These are phyloP conservation scores for Omphalotus guepiniiformis DNA, from an alignment of 768 basidiomycete genomes.

Conservation along the genomic window DNA sequence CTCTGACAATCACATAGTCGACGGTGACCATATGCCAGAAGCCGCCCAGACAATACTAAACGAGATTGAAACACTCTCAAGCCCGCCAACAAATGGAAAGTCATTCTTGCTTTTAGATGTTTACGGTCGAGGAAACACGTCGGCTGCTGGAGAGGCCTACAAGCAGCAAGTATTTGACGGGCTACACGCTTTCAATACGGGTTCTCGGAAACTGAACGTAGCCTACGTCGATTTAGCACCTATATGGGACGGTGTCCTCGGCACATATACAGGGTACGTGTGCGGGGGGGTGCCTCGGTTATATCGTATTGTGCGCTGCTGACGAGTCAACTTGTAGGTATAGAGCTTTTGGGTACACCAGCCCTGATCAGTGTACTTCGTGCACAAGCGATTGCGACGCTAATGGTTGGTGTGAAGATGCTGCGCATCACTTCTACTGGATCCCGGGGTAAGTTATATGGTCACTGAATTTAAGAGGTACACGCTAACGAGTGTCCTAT, in stretches of 20 bases:
- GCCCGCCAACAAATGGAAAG: slow-evolving; percentile 46
- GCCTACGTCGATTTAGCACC: slow-evolving; percentile 45
- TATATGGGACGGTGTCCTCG: slow-evolving; percentile 48
- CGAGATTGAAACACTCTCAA: slow-evolving; percentile 42
- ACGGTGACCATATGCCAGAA: slow-evolving; percentile 42
- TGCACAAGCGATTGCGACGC: slow-evolving; percentile 31
- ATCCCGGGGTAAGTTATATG: slow-evolving; percentile 36
- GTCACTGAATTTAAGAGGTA: neutral
- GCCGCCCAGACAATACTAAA: slow-evolving; percentile 39
- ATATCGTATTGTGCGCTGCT: neutral
- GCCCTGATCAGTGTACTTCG: slow-evolving; percentile 28
- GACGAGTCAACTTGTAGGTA: neutral
- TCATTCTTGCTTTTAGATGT: slow-evolving; percentile 47
- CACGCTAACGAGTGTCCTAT: slow-evolving; percentile 1
- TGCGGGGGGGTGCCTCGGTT: neutral
- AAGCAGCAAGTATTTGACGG: slow-evolving; percentile 43
- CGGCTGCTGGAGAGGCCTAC: slow-evolving; percentile 40
- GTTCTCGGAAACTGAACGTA: slow-evolving; percentile 26
- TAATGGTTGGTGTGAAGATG: slow-evolving; percentile 31
- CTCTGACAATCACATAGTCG: slow-evolving; percentile 23
- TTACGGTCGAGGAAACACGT: slow-evolving; percentile 42
- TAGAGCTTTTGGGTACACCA: slow-evolving; percentile 45
- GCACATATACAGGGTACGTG: slow-evolving; percentile 34
- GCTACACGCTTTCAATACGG: slow-evolving; percentile 29
- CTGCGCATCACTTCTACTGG: slow-evolving; percentile 52